Conservation (phyloP, 202 grass and related monocot species). For the Carex arenaria region DNA sequence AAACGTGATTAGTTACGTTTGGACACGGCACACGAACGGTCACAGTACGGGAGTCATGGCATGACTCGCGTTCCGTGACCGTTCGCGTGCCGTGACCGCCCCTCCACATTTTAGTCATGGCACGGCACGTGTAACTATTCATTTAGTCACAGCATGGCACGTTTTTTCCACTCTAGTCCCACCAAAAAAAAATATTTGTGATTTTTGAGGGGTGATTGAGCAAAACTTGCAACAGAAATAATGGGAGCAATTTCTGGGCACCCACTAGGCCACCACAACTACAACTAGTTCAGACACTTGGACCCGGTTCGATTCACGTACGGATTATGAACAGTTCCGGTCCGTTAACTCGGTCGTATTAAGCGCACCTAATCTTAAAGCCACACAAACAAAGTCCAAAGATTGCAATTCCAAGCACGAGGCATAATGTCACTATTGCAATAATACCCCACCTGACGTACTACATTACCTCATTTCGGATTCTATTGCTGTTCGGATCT, state of each 20-base stretch:
- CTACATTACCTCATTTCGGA: constrained; percentile 3
- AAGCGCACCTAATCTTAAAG: background rate
- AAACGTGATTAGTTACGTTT: too few relatives aligned
- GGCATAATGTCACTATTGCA: background rate
- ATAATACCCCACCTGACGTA: background rate
- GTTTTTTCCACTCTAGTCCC: too few relatives aligned
- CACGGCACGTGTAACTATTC: too few relatives aligned
- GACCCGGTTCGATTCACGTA: background rate
- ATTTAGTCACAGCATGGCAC: too few relatives aligned
- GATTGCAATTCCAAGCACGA: background rate
- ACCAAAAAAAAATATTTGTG: too few relatives aligned
- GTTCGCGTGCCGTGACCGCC: too few relatives aligned
- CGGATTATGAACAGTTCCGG: background rate
- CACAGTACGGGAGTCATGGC: too few relatives aligned
- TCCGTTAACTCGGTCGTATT: background rate
- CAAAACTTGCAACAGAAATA: background rate
- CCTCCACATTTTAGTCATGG: too few relatives aligned
- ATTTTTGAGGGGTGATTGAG: background rate
- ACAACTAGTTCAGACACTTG: background rate
- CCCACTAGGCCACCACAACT: too few relatives aligned
- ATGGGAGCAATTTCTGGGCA: background rate
- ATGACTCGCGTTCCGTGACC: too few relatives aligned
- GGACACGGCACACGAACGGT: too few relatives aligned
- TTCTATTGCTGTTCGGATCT: background rate
- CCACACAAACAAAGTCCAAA: background rate